A percentile compares a stretch with the other conserved stretches of the same genome.
Conservation (phyloP, 2,329 filamentous ascomycete genomes). For the Monosporascus sp. region DNA sequence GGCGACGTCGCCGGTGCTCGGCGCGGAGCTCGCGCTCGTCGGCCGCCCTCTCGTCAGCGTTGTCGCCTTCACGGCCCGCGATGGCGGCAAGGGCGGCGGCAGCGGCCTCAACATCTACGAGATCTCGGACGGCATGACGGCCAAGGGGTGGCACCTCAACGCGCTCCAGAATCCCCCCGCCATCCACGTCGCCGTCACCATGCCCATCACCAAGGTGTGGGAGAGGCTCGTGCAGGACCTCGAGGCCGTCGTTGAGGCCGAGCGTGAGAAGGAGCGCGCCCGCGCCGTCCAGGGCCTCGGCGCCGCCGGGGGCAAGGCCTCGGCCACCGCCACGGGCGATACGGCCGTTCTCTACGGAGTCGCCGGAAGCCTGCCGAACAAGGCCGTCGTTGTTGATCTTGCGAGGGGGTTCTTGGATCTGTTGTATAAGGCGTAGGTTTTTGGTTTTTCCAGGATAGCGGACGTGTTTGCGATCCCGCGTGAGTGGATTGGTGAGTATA, state of each 20-base stretch:
- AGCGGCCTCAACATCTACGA: conserved; percentile 79
- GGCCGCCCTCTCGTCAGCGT: conserved; percentile 86
- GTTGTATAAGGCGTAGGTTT: conserved; percentile 72
- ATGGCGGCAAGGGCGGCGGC: conserved; percentile 20
- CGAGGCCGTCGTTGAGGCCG: conserved; percentile 60
- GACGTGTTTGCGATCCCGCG: too few relatives aligned
- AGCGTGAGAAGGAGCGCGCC: conserved; percentile 76
- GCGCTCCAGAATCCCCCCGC: conserved; percentile 86
- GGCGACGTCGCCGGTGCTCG: conserved; percentile 60
- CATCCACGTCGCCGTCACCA: conserved; percentile 88
- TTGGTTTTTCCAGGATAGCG: too few relatives aligned
- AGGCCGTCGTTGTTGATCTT: conserved; percentile 86
- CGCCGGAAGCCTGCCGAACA: conserved; percentile 90
- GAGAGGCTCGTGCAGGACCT: conserved; percentile 74
- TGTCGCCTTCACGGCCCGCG: conserved; percentile 77
- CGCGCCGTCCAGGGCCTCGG: conserved; percentile 61
- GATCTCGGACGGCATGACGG: conserved; percentile 81
- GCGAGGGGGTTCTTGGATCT: conserved; percentile 89
- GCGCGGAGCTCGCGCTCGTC: conserved; percentile 70
- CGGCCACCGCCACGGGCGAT: conserved; percentile 77
- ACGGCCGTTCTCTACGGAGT: conserved; percentile 90
- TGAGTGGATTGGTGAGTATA: too few relatives aligned
- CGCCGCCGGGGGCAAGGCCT: conserved; percentile 57
- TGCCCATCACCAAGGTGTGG: conserved; percentile 76
- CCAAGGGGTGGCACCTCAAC: conserved; percentile 91